phyloP scores from a whole-genome alignment of 768 basidiomycete species.

The Coprinellus micaceus region DNA sequence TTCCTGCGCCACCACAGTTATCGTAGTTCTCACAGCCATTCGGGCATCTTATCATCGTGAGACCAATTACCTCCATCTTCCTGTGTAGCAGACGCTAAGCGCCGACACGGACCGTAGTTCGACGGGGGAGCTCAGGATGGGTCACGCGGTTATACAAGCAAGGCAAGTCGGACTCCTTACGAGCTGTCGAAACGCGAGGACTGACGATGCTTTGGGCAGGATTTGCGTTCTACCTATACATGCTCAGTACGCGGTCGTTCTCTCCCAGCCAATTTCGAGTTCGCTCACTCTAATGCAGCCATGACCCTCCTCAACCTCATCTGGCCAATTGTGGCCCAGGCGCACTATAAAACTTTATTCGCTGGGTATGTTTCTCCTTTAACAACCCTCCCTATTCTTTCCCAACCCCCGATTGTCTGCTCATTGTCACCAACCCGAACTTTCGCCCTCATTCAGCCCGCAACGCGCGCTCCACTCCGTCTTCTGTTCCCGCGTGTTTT shows the following conservation, averaged over 20 bases:
- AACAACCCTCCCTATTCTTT: too few relatives aligned
- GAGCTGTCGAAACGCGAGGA: neutral
- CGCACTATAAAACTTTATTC: neutral
- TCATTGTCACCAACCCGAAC: too few relatives aligned
- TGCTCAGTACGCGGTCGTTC: neutral
- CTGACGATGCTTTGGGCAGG: neutral
- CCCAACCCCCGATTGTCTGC: neutral
- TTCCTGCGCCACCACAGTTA: neutral
- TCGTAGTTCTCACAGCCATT: neutral
- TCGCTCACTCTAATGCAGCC: neutral
- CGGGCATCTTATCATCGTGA: neutral
- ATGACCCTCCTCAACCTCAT: neutral
- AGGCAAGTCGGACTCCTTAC: neutral
- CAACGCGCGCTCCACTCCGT: neutral
- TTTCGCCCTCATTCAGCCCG: neutral
- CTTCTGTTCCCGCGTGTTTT: slow-evolving; percentile 2
- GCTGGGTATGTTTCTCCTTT: neutral
- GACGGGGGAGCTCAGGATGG: neutral
- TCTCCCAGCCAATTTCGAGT: neutral
- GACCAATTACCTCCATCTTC: neutral
- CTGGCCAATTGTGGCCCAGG: neutral
- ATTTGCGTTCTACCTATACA: neutral
- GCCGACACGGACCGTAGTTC: neutral
- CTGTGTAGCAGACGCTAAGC: neutral
- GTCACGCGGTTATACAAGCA: neutral